phyloP scores from a whole-genome alignment of 306 rosid species.

The Dalbergia oliveri region DNA sequence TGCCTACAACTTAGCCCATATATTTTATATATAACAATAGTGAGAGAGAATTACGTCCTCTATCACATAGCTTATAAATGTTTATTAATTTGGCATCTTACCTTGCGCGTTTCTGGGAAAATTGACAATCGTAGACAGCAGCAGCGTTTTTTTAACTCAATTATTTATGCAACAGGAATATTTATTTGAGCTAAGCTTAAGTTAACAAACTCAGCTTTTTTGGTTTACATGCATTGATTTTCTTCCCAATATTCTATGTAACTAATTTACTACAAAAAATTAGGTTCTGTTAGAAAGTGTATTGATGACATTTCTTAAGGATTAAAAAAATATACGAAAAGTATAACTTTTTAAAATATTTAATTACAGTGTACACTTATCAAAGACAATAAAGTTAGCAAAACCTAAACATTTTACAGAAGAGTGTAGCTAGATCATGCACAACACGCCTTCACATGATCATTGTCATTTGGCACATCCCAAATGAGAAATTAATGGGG shows the following conservation, averaged over 20 bases:
- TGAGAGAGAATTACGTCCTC: background rate
- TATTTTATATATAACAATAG: too few relatives aligned
- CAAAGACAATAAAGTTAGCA: background rate
- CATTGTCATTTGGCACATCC: background rate
- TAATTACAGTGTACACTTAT: background rate
- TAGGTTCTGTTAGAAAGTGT: too few relatives aligned
- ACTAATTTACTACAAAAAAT: too few relatives aligned
- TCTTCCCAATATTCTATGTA: too few relatives aligned
- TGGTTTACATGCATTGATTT: too few relatives aligned
- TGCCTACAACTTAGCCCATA: too few relatives aligned
- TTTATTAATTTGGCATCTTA: background rate
- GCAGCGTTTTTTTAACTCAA: background rate
- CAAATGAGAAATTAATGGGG: background rate
- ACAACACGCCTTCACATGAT: conserved; percentile 28
- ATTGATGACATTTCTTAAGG: too few relatives aligned
- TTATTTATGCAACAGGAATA: background rate
- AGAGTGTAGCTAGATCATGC: background rate
- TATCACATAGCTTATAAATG: background rate
- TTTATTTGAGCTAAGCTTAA: too few relatives aligned
- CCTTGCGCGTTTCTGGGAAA: background rate
- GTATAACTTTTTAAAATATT: too few relatives aligned
- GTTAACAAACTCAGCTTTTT: background rate
- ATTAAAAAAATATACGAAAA: too few relatives aligned
- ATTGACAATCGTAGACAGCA: background rate
- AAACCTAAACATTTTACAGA: background rate